These are phyloP conservation scores for Colletotrichum caudatum DNA, from an alignment of 2,329 filamentous ascomycete species.

Conservation along the genomic window DNA sequence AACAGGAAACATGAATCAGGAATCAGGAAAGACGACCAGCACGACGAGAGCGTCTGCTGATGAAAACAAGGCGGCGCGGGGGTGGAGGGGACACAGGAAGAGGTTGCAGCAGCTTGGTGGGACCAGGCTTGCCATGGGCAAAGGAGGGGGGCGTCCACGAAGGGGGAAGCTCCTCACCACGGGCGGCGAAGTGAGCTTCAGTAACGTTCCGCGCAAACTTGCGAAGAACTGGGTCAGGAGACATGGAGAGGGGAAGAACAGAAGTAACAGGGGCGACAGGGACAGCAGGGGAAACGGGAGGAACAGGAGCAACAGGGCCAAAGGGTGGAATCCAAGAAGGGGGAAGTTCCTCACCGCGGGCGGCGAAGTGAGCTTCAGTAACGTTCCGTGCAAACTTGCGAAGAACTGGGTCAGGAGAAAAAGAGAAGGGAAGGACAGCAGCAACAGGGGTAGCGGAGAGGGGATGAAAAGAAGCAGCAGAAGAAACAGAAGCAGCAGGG, in stretches of 20 bases:
- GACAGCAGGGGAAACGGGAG: no score
- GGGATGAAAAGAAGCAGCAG: background rate
- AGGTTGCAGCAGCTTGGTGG: background rate
- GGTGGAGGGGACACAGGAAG: background rate
- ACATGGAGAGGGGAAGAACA: background rate
- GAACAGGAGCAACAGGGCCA: background rate
- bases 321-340: constrained; percentile 1
- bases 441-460: background rate
- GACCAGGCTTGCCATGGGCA: constrained; percentile 1
- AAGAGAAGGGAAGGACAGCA: no score
- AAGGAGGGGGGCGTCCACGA: constrained; percentile 8
- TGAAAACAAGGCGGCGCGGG: background rate
- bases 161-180: constrained; percentile 8
- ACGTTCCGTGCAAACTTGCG: constrained; percentile 12
- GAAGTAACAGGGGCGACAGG: background rate
- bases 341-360: constrained; percentile 8
- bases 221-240: background rate
- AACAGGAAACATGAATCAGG: background rate
- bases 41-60: constrained; percentile 7
- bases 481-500: background rate
- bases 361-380: background rate
- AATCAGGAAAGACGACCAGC: background rate
- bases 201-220: constrained; percentile 9
- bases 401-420: background rate
- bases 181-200: constrained; percentile 1